These are phyloP conservation scores for Nitzschia putrida DNA, from an alignment of 108 stramenopile species.

Conservation along the genomic window DNA sequence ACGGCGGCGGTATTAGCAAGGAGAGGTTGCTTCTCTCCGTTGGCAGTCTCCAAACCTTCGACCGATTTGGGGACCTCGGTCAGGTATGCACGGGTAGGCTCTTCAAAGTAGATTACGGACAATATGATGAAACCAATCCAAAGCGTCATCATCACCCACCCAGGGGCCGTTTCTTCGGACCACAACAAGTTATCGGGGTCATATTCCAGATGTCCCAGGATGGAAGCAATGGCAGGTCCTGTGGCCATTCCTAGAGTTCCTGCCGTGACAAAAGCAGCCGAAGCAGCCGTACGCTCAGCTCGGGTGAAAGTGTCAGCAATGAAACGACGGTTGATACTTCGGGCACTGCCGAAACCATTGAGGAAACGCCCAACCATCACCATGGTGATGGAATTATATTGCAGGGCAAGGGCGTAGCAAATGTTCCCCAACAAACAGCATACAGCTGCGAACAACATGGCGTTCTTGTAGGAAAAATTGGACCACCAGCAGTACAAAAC, in stretches of 20 bases:
- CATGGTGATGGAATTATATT: conserved; percentile 71
- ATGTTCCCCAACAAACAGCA: conserved; percentile 80
- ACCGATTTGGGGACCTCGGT: neutral
- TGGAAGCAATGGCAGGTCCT: conserved; percentile 78
- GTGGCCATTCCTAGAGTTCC: conserved; percentile 86
- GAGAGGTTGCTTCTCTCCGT: conserved; percentile 23
- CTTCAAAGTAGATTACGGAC: conserved; percentile 68
- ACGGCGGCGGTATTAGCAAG: neutral
- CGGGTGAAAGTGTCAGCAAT: conserved; percentile 84
- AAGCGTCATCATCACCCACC: conserved; percentile 72
- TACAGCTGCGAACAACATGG: conserved; percentile 79
- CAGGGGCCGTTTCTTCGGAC: conserved; percentile 71
- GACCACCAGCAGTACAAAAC: conserved; percentile 87
- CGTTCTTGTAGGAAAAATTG: conserved; percentile 77
- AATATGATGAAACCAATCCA: conserved; percentile 65
- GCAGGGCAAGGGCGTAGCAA: conserved; percentile 81
- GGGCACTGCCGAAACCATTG: conserved; percentile 86
- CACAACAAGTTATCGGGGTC: neutral
- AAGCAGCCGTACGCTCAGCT: conserved; percentile 78
- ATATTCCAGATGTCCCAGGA: conserved; percentile 50
- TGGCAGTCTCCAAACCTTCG: neutral
- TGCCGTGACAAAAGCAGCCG: conserved; percentile 85
- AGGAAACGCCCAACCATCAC: conserved; percentile 85
- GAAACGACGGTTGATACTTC: conserved; percentile 89
- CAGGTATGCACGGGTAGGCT: conserved; percentile 55